A percentile compares a stretch with the other conserved stretches of the same genome.
These are phyloP conservation scores for Cystoderma amianthinum DNA, from an alignment of 768 basidiomycete genomes.

Conservation along the genomic window DNA sequence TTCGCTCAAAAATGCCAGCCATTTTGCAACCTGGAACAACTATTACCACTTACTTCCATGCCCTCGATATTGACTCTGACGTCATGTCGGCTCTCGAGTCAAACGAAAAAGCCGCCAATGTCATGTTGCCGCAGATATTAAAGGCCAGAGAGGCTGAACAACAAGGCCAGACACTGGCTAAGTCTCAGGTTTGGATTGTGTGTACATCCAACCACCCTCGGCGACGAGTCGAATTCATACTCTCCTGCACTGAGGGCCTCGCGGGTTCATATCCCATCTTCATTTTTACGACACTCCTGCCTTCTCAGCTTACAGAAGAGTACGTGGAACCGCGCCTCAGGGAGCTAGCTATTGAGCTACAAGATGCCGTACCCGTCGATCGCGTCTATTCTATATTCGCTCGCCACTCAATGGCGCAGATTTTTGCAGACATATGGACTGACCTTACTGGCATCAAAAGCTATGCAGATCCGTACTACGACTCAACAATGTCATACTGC, in stretches of 20 bases:
- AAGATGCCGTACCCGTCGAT: constrained; percentile 18
- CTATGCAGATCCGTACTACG: constrained; percentile 47
- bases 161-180: not conserved
- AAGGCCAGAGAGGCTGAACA: not conserved
- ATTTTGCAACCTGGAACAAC: not conserved
- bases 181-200: constrained; percentile 1
- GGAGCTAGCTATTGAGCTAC: constrained; percentile 33
- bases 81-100: not conserved
- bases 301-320: constrained; percentile 25
- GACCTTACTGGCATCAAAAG: constrained; percentile 30
- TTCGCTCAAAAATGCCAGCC: not conserved
- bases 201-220: constrained; percentile 1
- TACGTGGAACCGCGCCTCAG: constrained; percentile 32
- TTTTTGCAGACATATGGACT: constrained; percentile 46
- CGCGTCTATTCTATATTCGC: constrained; percentile 68
- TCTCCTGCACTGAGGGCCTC: constrained; percentile 50
- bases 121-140: not conserved
- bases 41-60: not conserved
- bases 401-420: constrained; percentile 31
- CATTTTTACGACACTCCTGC: constrained; percentile 41
- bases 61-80: not conserved
- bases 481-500: constrained; percentile 51
- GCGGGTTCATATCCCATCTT: constrained; percentile 64
- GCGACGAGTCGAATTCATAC: constrained; percentile 38
- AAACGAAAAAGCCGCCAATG: not conserved